A percentile compares a stretch with the other conserved stretches of the same genome.
Evolutionary conservation across 306 rosid species (phyloP).

Genomic region (Vicia faba): DNA sequence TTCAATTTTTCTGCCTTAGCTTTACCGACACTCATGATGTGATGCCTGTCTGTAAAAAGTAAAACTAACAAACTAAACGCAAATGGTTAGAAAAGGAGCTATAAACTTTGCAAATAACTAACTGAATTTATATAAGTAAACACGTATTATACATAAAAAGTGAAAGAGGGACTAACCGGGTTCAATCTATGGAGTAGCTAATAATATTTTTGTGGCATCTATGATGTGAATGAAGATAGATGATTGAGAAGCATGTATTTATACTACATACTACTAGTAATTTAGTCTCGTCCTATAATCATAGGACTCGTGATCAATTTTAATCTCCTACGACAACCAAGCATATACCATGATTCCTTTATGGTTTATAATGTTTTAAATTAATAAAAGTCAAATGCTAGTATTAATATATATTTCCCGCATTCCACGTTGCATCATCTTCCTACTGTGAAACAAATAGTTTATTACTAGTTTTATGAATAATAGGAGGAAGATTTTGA

Average conservation of each 20-base stretch:
- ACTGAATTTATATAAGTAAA: neutral
- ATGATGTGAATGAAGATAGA: neutral
- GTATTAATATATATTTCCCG: neutral
- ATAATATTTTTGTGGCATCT: neutral
- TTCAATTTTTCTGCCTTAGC: constrained; percentile 7
- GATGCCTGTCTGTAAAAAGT: neutral
- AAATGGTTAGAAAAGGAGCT: too few relatives aligned
- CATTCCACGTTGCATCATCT: neutral
- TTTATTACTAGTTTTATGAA: neutral
- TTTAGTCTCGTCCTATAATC: neutral
- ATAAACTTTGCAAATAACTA: too few relatives aligned
- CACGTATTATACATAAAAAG: neutral
- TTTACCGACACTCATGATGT: neutral
- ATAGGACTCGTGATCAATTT: neutral
- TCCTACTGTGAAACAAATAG: neutral
- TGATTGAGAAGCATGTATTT: neutral
- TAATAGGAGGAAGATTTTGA: neutral
- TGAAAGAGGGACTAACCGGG: constrained; percentile 8
- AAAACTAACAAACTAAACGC: too few relatives aligned
- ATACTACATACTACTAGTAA: neutral
- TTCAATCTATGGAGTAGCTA: neutral
- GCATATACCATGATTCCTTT: constrained; percentile 34
- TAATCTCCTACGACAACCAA: constrained; percentile 8
- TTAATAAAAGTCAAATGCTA: neutral
- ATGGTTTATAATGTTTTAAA: neutral